Evolutionary conservation across 108 stramenopile species (phyloP), one percentile per base, ranked within the genome.

Genomic region (Aureococcus anophagefferens): DNA sequence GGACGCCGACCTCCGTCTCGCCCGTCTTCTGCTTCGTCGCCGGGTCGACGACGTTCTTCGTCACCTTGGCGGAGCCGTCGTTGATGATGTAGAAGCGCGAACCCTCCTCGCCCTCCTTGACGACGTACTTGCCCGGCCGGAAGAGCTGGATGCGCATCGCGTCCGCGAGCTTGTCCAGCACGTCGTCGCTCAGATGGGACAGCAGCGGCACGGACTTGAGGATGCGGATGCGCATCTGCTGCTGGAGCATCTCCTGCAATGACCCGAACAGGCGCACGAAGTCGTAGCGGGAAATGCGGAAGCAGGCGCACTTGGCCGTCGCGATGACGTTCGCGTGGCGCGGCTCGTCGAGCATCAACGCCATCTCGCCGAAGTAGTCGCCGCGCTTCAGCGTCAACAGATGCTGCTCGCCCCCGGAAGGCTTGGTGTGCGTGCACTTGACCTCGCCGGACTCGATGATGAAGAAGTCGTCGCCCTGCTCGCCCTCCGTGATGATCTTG

Each of bases 401-500:
- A 28, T 70, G 28, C 59, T 64, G 35, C 21, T 65, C 80, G 37
- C 51, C 32, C 14, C 74, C 76, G 15, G 65, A 63, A 35, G 64
- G 46, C 37, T 68, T 68, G 62, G 18, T 37, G 13, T 37, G 34
- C 59, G 73, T 73, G 66, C 73, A 73, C 25, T 66, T 65, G 0
- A 90, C 90, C 25, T 74, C 81, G 63, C 95, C 95, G 72, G 93
- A 90, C 33, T 91, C 88, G 18, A 96, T 72, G 70, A 96, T 92
- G 87, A 93, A 96, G 74, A 94, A 96, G 21, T 88, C 90, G 74
- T 94, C 90, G 16, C 95, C 95, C 62, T 88, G 88, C 84, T 96
- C 95, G 33, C 93, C 93, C 78, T 89, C 84, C 31, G 75, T 78
- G 66, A 89, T 83, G 74, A 81, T 90, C 65, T 90, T 82, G 29